Conservation (phyloP, 805 yeast genomes). For the Ogataea methylovora region DNA sequence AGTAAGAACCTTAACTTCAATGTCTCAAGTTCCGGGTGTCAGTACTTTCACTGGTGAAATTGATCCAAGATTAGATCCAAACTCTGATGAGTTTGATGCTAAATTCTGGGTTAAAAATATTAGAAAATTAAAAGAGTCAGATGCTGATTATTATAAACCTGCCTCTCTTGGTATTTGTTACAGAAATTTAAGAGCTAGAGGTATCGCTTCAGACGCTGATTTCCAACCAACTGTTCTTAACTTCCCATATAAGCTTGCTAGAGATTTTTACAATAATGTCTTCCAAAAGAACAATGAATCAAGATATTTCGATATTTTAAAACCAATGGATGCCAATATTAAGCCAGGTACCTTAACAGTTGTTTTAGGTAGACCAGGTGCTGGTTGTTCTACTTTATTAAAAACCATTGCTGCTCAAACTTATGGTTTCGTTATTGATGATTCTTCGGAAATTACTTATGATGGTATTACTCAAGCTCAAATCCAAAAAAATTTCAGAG, state of each 20-base stretch:
- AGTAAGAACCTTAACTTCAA: conserved; percentile 34
- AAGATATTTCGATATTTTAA: conserved; percentile 43
- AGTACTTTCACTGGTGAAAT: conserved; percentile 22
- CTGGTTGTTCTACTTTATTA: conserved; percentile 67
- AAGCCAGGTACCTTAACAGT: conserved; percentile 61
- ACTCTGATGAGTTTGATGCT: conserved; percentile 48
- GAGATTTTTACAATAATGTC: conserved; percentile 18
- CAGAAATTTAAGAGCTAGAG: conserved; percentile 51
- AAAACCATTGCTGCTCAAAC: conserved; percentile 54
- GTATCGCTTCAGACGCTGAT: conserved; percentile 62
- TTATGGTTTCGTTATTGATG: conserved; percentile 46
- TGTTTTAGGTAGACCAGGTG: conserved; percentile 76
- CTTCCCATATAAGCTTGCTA: conserved; percentile 26
- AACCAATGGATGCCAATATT: conserved; percentile 58
- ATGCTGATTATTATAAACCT: conserved; percentile 59
- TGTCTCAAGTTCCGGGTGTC: conserved; percentile 47
- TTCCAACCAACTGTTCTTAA: conserved; percentile 55
- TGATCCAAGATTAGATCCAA: conserved; percentile 49
- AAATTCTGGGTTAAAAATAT: conserved; percentile 63
- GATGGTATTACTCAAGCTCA: conserved; percentile 49
- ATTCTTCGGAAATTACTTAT: conserved; percentile 39
- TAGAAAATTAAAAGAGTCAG: conserved; percentile 42
- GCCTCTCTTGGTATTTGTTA: conserved; percentile 53
- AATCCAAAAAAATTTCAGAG: conserved; percentile 46
- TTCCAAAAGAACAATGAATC: conserved; percentile 21